A percentile compares a stretch with the other conserved stretches of the same genome.
These are phyloP conservation scores for Nicotiana rustica DNA, from an alignment of 305 asterid species.

Conservation along the genomic window DNA sequence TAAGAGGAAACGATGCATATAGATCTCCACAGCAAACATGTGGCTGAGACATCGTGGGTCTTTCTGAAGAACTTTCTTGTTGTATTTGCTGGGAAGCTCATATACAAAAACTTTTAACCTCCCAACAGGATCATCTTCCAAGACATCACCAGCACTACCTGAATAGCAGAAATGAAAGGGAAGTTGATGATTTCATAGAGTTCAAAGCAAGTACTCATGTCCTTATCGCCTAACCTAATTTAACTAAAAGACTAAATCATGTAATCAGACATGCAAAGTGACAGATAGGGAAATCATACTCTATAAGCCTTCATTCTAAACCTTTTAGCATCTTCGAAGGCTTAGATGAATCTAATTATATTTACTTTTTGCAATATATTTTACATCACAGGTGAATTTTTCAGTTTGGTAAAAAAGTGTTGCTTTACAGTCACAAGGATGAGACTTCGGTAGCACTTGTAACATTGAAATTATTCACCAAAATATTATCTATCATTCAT, in stretches of 20 bases:
- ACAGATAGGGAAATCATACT: constrained; percentile 13
- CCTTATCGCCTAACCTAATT: background rate
- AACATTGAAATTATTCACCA: background rate
- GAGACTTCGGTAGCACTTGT: background rate
- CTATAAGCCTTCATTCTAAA: constrained; percentile 9
- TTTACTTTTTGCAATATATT: background rate
- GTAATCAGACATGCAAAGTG: constrained; percentile 10
- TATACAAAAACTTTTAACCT: constrained; percentile 77
- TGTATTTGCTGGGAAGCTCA: constrained; percentile 90
- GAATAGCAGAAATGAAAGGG: constrained; percentile 14
- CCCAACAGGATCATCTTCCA: constrained; percentile 86
- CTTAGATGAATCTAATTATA: background rate
- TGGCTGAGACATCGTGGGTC: constrained; percentile 82
- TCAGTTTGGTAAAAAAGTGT: background rate
- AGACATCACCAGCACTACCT: constrained; percentile 95
- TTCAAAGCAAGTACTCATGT: background rate
- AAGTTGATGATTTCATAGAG: background rate
- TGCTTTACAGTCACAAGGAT: background rate
- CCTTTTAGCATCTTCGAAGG: background rate
- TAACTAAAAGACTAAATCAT: background rate
- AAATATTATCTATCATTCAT: background rate
- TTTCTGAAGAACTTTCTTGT: constrained; percentile 77
- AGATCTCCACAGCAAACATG: constrained; percentile 94
- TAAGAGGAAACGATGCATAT: constrained; percentile 80
- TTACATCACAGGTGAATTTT: background rate